A percentile compares a stretch with the other conserved stretches of the same genome.
These are phyloP conservation scores for Adansonia grandidieri DNA, from an alignment of 441 rosid species.

Conservation along the genomic window DNA sequence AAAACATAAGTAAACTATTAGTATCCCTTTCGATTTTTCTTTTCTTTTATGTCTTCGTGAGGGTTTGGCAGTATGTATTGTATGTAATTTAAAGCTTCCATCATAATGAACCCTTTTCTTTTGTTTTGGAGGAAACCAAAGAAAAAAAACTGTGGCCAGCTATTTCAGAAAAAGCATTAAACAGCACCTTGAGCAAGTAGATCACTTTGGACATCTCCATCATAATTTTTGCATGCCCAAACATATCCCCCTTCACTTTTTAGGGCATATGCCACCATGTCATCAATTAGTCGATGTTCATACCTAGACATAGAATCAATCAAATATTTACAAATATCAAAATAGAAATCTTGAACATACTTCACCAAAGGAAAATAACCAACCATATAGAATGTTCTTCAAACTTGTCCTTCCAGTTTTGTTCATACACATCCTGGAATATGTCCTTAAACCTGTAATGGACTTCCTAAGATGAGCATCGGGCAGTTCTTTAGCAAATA, in stretches of 20 bases:
- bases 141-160: neutral
- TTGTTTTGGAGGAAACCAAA: neutral
- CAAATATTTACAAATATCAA: slow-evolving; percentile 16
- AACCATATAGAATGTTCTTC: slow-evolving; percentile 92
- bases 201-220: slow-evolving; percentile 98
- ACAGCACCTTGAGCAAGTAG: slow-evolving; percentile 89
- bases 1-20: neutral
- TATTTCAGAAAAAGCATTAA: slow-evolving; percentile 3
- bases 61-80: neutral
- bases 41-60: neutral
- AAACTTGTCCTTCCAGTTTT: slow-evolving; percentile 86
- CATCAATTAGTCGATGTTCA: slow-evolving; percentile 94
- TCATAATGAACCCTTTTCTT: neutral
- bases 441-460: slow-evolving; percentile 86
- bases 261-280: slow-evolving; percentile 96
- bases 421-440: slow-evolving; percentile 89
- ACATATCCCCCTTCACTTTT: slow-evolving; percentile 98
- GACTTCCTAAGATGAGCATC: slow-evolving; percentile 29
- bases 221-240: slow-evolving; percentile 99
- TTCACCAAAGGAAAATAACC: slow-evolving; percentile 22
- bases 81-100: neutral
- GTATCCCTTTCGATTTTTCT: neutral
- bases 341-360: slow-evolving; percentile 5
- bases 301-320: slow-evolving; percentile 56
- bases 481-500: neutral